Conservation (phyloP, 1,284 basidiomycete genomes). For the Ustilago curta region DNA sequence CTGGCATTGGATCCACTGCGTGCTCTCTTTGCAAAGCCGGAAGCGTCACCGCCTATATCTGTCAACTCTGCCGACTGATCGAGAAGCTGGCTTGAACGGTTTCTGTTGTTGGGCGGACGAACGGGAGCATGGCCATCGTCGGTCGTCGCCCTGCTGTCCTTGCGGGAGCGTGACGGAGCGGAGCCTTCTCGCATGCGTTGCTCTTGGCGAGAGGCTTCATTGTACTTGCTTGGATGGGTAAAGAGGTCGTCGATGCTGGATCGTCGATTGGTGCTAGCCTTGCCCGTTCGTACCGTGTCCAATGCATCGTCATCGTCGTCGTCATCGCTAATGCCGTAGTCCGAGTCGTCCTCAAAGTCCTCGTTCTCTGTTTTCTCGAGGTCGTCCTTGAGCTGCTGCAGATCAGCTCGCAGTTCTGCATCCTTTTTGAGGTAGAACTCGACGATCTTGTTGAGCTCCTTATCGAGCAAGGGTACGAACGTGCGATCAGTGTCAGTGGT, state of each 20-base stretch:
- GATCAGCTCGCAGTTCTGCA: constrained; percentile 72
- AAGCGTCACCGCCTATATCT: constrained; percentile 28
- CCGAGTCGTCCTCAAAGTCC: constrained; percentile 75
- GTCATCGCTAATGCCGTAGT: constrained; percentile 72
- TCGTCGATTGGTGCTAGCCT: constrained; percentile 44
- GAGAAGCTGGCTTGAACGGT: constrained; percentile 43
- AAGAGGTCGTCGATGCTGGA: constrained; percentile 61
- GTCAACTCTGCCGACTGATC: constrained; percentile 30
- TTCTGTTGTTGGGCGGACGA: constrained; percentile 29
- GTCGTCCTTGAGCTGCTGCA: constrained; percentile 54
- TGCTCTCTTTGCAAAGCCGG: constrained; percentile 23
- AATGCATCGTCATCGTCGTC: constrained; percentile 72
- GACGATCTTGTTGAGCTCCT: constrained; percentile 84
- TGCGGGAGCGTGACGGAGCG: constrained; percentile 34
- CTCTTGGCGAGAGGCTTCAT: constrained; percentile 48
- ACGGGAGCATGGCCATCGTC: constrained; percentile 21
- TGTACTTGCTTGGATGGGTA: constrained; percentile 50
- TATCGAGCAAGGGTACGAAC: constrained; percentile 76
- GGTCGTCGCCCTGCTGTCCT: constrained; percentile 37
- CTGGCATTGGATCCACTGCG: constrained; percentile 49
- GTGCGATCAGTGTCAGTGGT: constrained; percentile 59
- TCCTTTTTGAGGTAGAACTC: constrained; percentile 78
- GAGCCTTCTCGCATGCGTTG: constrained; percentile 50
- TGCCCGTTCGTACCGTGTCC: constrained; percentile 51
- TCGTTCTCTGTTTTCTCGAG: constrained; percentile 60